A percentile compares a stretch with the other conserved stretches of the same genome.
Conservation (phyloP, 768 basidiomycete species). For the Boletus rufocinnamomeus region DNA sequence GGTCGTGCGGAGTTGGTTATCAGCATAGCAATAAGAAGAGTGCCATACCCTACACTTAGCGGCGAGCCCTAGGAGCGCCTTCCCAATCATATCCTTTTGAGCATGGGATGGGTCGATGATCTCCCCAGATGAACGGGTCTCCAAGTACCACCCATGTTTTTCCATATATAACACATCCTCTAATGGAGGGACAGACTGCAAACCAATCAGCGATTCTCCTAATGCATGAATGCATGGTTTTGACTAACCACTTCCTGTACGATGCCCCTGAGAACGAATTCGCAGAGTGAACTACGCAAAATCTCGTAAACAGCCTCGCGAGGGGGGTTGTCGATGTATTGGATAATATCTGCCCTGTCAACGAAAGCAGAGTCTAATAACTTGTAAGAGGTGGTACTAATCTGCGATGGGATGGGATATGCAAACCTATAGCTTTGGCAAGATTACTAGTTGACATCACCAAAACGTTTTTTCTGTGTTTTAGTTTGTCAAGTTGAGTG, state of each 20-base stretch:
- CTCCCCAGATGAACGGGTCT: conserved; percentile 8
- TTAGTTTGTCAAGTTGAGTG: conserved; percentile 95
- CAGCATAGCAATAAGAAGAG: conserved; percentile 1
- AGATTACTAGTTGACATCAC: conserved; percentile 98
- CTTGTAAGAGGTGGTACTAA: background rate
- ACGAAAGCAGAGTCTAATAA: conserved; percentile 86
- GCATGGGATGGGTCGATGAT: conserved; percentile 39
- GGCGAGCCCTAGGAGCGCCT: conserved; percentile 67
- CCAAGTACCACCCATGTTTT: conserved; percentile 11
- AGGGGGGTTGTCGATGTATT: conserved; percentile 90
- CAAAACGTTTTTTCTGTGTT: conserved; percentile 89
- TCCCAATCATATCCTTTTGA: conserved; percentile 53
- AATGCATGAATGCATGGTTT: background rate
- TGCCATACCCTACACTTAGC: conserved; percentile 73
- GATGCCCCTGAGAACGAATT: conserved; percentile 76
- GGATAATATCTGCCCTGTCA: conserved; percentile 95
- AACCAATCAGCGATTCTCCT: conserved; percentile 4
- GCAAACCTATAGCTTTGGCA: conserved; percentile 86
- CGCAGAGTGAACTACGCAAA: conserved; percentile 74
- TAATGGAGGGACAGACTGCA: conserved; percentile 63
- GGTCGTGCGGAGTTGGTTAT: background rate
- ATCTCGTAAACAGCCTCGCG: conserved; percentile 94
- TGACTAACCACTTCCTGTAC: conserved; percentile 60
- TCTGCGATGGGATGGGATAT: background rate
- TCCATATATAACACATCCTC: conserved; percentile 46